These are phyloP conservation scores for Sanghuangporus weigelae DNA, from an alignment of 1,284 basidiomycete species.

Conservation along the genomic window DNA sequence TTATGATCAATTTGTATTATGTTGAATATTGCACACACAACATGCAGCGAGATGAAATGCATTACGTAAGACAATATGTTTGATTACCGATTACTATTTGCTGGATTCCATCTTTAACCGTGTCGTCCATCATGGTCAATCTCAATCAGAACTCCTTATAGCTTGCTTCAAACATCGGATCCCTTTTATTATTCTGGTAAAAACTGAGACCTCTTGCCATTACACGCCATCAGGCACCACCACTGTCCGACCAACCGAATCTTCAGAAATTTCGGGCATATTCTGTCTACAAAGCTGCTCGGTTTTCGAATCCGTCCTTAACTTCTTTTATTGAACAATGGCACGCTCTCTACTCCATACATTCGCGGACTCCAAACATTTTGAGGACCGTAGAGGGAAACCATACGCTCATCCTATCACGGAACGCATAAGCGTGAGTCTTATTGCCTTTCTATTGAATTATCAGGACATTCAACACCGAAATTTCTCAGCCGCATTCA, in stretches of 20 bases:
- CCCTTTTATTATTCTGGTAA: not conserved
- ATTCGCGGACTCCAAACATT: conserved; percentile 66
- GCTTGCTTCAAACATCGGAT: not conserved
- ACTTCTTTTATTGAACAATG: conserved; percentile 1
- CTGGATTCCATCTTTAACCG: not conserved
- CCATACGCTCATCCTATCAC: conserved; percentile 69
- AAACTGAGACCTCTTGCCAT: too few species aligned
- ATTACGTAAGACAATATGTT: not conserved
- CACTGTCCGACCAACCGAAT: not conserved
- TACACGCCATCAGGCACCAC: not conserved
- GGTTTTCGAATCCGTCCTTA: too few species aligned
- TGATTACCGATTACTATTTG: not conserved
- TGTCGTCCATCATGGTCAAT: not conserved
- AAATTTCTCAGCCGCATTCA: conserved; percentile 64
- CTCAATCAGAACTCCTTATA: not conserved
- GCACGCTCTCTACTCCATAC: conserved; percentile 31
- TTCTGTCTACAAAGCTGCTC: not conserved
- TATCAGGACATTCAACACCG: conserved; percentile 1
- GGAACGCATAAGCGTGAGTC: conserved; percentile 63
- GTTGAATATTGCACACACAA: not conserved
- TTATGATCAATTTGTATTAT: not conserved
- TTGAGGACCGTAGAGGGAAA: conserved; percentile 62
- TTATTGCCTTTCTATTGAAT: conserved; percentile 4
- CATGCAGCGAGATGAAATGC: not conserved
- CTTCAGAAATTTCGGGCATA: not conserved